Percentiles rank a stretch among this genome's conserved stretches.
These are phyloP conservation scores for Marvania coccoides DNA, from an alignment of 139 green algal genomes.

Conservation along the genomic window DNA sequence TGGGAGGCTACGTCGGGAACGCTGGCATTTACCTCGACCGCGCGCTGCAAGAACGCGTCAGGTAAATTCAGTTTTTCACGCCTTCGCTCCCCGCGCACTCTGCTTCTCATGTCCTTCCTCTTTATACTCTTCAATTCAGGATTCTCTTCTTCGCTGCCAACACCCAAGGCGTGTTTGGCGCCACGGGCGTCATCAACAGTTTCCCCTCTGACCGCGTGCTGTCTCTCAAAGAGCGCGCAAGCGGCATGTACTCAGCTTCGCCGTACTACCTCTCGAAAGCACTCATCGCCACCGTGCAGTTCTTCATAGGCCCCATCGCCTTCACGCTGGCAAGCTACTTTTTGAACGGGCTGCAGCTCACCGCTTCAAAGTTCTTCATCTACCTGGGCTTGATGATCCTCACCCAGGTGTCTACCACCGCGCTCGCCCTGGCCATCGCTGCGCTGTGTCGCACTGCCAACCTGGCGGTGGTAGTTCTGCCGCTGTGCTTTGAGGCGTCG, in stretches of 20 bases:
- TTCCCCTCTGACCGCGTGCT: constrained; percentile 45
- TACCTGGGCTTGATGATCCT: constrained; percentile 47
- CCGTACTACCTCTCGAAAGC: constrained; percentile 86
- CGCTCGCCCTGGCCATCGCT: constrained; percentile 26
- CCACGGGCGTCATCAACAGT: constrained; percentile 47
- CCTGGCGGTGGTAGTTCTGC: constrained; percentile 27
- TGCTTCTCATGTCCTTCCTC: neutral
- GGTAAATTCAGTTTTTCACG: neutral
- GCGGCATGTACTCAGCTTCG: constrained; percentile 76
- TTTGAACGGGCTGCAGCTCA: neutral
- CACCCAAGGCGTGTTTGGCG: constrained; percentile 41
- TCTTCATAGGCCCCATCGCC: too few species aligned
- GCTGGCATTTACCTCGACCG: neutral
- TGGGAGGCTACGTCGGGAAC: too few species aligned
- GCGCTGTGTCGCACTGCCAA: constrained; percentile 32
- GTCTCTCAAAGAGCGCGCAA: constrained; percentile 51
- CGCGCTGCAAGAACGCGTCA: neutral
- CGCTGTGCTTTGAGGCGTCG: constrained; percentile 17
- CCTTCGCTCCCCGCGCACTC: neutral
- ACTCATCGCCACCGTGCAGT: too few species aligned
- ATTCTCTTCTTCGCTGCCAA: too few species aligned
- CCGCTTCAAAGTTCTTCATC: constrained; percentile 38
- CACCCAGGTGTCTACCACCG: constrained; percentile 27
- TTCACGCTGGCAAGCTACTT: too few species aligned
- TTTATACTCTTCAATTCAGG: neutral